Conservation (phyloP, 106 monocot genomes). For the Apostasia ramifera region DNA sequence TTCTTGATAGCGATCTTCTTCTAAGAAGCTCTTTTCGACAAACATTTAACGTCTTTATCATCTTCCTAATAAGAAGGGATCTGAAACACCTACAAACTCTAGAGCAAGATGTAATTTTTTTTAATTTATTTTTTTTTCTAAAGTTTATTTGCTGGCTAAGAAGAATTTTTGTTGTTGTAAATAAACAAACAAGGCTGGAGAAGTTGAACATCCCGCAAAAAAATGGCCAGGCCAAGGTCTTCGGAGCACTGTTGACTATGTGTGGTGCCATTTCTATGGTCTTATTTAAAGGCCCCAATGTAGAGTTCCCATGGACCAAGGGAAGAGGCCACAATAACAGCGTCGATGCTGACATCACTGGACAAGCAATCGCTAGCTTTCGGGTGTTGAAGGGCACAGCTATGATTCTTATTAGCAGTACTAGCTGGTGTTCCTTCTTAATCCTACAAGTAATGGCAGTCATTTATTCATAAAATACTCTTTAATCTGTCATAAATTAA, state of each 20-base stretch:
- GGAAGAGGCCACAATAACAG: constrained; percentile 6
- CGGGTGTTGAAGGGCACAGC: constrained; percentile 51
- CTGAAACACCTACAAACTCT: too few relatives aligned
- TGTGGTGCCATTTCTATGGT: constrained; percentile 71
- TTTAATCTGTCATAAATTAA: background rate
- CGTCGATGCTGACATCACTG: background rate
- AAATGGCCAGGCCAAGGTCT: constrained; percentile 57
- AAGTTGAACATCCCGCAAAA: constrained; percentile 29
- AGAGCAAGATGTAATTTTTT: too few relatives aligned
- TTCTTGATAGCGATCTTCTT: too few relatives aligned
- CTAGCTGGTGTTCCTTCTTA: constrained; percentile 59
- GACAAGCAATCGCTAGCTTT: constrained; percentile 3
- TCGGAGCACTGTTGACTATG: constrained; percentile 56
- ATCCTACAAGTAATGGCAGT: constrained; percentile 36
- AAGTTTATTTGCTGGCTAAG: too few relatives aligned
- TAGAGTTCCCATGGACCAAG: constrained; percentile 40
- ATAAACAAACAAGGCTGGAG: constrained; percentile 44
- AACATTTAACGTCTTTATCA: too few relatives aligned
- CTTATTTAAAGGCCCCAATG: constrained; percentile 55
- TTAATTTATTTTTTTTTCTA: too few relatives aligned
- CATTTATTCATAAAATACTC: background rate
- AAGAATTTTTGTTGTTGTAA: too few relatives aligned
- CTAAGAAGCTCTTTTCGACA: too few relatives aligned
- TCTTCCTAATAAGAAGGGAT: too few relatives aligned
- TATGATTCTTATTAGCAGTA: constrained; percentile 27